Conservation (phyloP, 192 early-diverging fungal species). For the Glomus cerebriforme region DNA sequence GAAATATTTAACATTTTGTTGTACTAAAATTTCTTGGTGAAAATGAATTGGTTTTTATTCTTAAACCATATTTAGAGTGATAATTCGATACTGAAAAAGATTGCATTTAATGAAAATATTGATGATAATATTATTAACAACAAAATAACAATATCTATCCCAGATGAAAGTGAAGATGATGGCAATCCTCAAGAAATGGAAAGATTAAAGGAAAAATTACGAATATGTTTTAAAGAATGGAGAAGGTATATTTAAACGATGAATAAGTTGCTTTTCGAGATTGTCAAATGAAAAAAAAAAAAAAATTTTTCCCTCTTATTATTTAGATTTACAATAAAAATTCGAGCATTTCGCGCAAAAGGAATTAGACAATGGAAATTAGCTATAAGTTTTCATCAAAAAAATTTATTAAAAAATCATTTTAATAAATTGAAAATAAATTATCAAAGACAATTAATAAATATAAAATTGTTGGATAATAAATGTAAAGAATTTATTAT, state of each 20-base stretch:
- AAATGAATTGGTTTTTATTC: neutral
- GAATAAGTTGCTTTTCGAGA: neutral
- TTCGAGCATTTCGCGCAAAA: neutral
- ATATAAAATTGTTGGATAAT: neutral
- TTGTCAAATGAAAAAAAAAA: neutral
- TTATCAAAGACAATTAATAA: neutral
- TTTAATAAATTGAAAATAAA: neutral
- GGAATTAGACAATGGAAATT: slow-evolving; percentile 8
- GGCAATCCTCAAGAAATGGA: neutral
- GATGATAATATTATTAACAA: neutral
- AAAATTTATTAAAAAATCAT: slow-evolving; percentile 4
- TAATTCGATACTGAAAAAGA: neutral
- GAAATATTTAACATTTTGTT: neutral
- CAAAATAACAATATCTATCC: neutral
- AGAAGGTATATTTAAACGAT: neutral
- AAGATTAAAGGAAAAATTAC: neutral
- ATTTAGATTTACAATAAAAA: slow-evolving; percentile 14
- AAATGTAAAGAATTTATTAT: neutral
- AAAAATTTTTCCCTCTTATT: neutral
- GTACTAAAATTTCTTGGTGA: neutral
- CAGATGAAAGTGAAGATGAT: neutral
- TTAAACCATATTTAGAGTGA: neutral
- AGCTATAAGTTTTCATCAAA: neutral
- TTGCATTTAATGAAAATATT: neutral
- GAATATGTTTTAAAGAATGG: slow-evolving; percentile 4